Conservation (phyloP, 78 protist species). For the Dictyostelium brefeldianum region DNA sequence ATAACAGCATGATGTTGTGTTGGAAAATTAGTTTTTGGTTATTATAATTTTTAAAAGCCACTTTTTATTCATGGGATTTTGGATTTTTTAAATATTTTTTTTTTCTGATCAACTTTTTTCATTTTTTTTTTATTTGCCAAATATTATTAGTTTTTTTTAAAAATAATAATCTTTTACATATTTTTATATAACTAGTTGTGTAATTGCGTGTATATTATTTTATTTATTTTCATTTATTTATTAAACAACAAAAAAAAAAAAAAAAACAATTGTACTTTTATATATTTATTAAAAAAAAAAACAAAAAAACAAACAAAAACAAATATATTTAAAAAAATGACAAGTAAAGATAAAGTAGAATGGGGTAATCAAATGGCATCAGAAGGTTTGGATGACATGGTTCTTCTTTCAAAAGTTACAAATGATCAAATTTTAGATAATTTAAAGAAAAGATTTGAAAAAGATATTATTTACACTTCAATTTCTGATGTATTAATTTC, state of each 20-base stretch:
- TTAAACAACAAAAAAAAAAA: not conserved
- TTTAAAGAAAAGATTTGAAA: conserved; percentile 84
- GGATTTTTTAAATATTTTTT: too few relatives aligned
- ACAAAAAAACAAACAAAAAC: not conserved
- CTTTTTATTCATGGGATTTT: too few relatives aligned
- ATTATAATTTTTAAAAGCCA: too few relatives aligned
- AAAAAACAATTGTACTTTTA: not conserved
- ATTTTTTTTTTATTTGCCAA: too few relatives aligned
- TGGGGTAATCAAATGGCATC: conserved; percentile 79
- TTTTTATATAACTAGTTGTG: not conserved
- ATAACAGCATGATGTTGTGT: too few relatives aligned
- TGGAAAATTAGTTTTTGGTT: too few relatives aligned
- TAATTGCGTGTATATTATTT: not conserved
- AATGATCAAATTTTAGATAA: conserved; percentile 89
- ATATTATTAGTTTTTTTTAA: too few relatives aligned
- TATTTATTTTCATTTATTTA: too few relatives aligned
- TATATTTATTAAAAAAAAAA: not conserved
- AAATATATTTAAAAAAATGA: conserved; percentile 16
- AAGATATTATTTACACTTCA: conserved; percentile 90
- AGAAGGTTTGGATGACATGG: conserved; percentile 92
- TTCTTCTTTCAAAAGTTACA: conserved; percentile 84
- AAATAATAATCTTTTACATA: not conserved
- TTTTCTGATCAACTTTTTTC: too few relatives aligned
- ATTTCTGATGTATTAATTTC: conserved; percentile 92
- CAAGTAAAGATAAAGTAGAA: conserved; percentile 53